Percentiles rank a stretch among this genome's conserved stretches.
phyloP scores from a whole-genome alignment of 805 yeast species.

The Metschnikowia colocasiae region DNA sequence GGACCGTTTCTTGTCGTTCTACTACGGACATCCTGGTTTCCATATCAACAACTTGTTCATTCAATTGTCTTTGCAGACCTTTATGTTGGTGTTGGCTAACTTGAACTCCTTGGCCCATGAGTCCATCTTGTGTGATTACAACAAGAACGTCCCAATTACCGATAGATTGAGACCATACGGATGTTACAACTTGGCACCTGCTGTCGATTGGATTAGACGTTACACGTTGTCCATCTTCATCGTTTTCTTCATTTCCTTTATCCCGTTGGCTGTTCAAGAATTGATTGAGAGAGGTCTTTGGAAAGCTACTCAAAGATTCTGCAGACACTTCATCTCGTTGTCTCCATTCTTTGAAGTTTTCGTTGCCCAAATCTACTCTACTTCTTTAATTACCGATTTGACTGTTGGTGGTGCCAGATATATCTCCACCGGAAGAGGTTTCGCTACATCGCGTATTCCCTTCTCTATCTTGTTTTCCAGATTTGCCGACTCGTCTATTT shows the following conservation, averaged over 20 bases:
- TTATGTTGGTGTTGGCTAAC: constrained; percentile 59
- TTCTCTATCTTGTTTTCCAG: constrained; percentile 63
- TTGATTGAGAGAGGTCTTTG: constrained; percentile 72
- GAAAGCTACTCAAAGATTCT: constrained; percentile 60
- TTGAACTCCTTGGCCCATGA: constrained; percentile 61
- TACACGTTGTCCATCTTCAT: constrained; percentile 70
- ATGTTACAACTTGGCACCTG: constrained; percentile 67
- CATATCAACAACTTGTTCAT: constrained; percentile 77
- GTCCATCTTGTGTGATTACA: constrained; percentile 58
- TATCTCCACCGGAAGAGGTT: constrained; percentile 79
- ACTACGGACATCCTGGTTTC: constrained; percentile 84
- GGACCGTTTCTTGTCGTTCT: constrained; percentile 75
- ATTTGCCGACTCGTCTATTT: constrained; percentile 65
- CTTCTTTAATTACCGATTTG: constrained; percentile 63
- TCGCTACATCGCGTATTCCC: constrained; percentile 70
- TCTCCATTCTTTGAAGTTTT: constrained; percentile 80
- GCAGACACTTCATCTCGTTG: constrained; percentile 63
- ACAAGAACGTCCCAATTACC: constrained; percentile 55
- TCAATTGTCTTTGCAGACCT: constrained; percentile 52
- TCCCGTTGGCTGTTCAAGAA: constrained; percentile 76
- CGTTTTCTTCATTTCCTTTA: constrained; percentile 69
- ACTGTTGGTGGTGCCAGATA: constrained; percentile 78
- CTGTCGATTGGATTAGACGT: constrained; percentile 70
- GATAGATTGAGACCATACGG: constrained; percentile 63
- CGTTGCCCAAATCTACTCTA: constrained; percentile 72